Evolutionary conservation across 495 filamentous ascomycete species (phyloP).

Genomic region (Astrothelium subdiscretum): DNA sequence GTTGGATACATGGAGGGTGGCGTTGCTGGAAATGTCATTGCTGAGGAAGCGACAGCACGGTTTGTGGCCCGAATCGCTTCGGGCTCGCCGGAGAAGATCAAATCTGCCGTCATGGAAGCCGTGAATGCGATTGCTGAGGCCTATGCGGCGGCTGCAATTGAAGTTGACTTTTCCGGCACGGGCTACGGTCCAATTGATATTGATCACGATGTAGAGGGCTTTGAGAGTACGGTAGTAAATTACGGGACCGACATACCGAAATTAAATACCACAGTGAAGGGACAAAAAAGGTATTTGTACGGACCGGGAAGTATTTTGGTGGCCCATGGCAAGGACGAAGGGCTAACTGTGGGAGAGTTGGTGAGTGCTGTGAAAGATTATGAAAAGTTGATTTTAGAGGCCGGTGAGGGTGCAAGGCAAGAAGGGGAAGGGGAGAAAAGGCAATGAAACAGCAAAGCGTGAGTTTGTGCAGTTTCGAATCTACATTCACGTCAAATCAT

Average conservation of each 20-base stretch:
- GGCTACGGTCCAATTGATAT: conserved; percentile 68
- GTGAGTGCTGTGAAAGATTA: conserved; percentile 34
- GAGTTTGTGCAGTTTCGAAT: no score
- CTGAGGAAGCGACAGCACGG: conserved; percentile 53
- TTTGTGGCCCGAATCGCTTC: conserved; percentile 64
- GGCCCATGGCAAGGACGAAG: conserved; percentile 79
- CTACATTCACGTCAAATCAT: no score
- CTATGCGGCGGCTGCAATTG: conserved; percentile 44
- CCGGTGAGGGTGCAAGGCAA: conserved; percentile 3
- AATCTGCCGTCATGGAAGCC: conserved; percentile 44
- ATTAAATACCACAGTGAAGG: conserved; percentile 39
- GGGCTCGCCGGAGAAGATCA: conserved; percentile 48
- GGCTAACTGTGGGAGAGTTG: conserved; percentile 53
- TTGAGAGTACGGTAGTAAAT: conserved; percentile 67
- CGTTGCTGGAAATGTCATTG: conserved; percentile 80
- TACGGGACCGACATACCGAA: conserved; percentile 90
- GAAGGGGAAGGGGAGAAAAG: no score
- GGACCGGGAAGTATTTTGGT: conserved; percentile 82
- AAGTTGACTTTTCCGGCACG: conserved; percentile 41
- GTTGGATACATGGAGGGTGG: conserved; percentile 68
- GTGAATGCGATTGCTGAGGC: conserved; percentile 32
- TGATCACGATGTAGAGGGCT: conserved; percentile 70
- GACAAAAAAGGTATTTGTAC: conserved; percentile 76
- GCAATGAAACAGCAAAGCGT: no score
- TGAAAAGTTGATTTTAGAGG: conserved; percentile 27